A percentile compares a stretch with the other conserved stretches of the same genome.
Evolutionary conservation across 2,329 filamentous ascomycete genomes (phyloP).

Genomic region (Alternaria hordeiaustralica): DNA sequence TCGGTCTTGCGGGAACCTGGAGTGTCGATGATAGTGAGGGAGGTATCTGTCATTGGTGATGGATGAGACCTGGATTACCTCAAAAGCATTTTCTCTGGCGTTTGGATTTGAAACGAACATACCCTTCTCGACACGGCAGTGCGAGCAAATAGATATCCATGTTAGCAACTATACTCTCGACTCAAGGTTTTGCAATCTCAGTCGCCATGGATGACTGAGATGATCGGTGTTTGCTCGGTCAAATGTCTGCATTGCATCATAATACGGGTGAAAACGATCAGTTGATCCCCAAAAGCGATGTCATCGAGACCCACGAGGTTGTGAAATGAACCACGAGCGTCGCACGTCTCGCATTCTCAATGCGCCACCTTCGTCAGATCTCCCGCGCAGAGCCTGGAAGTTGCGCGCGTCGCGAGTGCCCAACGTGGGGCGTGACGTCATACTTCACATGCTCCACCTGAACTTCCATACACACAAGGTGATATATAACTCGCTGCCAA

Average conservation of each 20-base stretch:
- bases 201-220: neutral
- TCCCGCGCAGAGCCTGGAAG: slow-evolving; percentile 4
- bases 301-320: neutral
- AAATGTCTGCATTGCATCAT: slow-evolving; percentile 2
- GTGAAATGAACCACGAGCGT: neutral
- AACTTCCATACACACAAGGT: neutral
- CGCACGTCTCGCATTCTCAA: neutral
- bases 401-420: slow-evolving; percentile 1
- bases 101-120: slow-evolving; percentile 2
- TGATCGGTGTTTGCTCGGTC: neutral
- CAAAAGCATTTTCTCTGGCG: slow-evolving; percentile 2
- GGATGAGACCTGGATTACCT: neutral
- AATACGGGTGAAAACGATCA: neutral
- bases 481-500: slow-evolving; percentile 2
- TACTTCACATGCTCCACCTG: slow-evolving; percentile 11
- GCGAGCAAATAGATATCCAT: neutral
- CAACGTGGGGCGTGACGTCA: slow-evolving; percentile 17
- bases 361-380: slow-evolving; percentile 16
- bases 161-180: neutral
- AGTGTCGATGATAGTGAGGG: slow-evolving; percentile 82
- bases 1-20: slow-evolving; percentile 85
- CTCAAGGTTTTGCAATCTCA: neutral
- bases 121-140: neutral
- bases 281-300: neutral
- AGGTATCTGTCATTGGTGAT: slow-evolving; percentile 47